These are phyloP conservation scores for Cantharellus anzutake DNA, from an alignment of 768 basidiomycete genomes.

Conservation along the genomic window DNA sequence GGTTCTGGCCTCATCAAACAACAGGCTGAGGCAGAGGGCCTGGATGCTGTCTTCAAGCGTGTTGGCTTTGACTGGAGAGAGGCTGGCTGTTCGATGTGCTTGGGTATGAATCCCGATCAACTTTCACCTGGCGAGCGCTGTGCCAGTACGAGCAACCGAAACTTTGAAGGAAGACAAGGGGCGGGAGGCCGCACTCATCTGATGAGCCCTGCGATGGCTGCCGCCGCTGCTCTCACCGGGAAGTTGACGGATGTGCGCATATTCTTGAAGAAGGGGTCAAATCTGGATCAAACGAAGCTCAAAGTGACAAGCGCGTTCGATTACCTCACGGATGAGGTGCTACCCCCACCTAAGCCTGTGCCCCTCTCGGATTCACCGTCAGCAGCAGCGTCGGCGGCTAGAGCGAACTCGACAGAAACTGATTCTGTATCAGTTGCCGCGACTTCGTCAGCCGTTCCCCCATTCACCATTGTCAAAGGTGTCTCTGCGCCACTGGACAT, in stretches of 20 bases:
- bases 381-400: constrained; percentile 13
- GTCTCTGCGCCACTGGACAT: constrained; percentile 65
- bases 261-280: constrained; percentile 32
- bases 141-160: constrained; percentile 83
- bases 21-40: constrained; percentile 77
- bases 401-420: constrained; percentile 21
- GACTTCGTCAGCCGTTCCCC: constrained; percentile 18
- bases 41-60: constrained; percentile 70
- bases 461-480: constrained; percentile 54
- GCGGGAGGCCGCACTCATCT: constrained; percentile 80
- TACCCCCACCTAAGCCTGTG: constrained; percentile 32
- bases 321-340: constrained; percentile 53
- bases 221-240: constrained; percentile 75
- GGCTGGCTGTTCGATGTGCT: constrained; percentile 90
- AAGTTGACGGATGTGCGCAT: constrained; percentile 73
- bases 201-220: constrained; percentile 82
- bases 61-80: constrained; percentile 93
- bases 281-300: constrained; percentile 28
- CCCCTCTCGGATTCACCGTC: constrained; percentile 9
- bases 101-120: constrained; percentile 93
- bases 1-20: constrained; percentile 82
- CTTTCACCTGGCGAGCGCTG: constrained; percentile 63
- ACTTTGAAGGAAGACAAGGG: constrained; percentile 81
- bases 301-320: constrained; percentile 56
- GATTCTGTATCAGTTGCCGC: constrained; percentile 14